These are phyloP conservation scores for Chaetoscypha palmicola DNA, from an alignment of 2,329 filamentous ascomycete genomes.

Conservation along the genomic window DNA sequence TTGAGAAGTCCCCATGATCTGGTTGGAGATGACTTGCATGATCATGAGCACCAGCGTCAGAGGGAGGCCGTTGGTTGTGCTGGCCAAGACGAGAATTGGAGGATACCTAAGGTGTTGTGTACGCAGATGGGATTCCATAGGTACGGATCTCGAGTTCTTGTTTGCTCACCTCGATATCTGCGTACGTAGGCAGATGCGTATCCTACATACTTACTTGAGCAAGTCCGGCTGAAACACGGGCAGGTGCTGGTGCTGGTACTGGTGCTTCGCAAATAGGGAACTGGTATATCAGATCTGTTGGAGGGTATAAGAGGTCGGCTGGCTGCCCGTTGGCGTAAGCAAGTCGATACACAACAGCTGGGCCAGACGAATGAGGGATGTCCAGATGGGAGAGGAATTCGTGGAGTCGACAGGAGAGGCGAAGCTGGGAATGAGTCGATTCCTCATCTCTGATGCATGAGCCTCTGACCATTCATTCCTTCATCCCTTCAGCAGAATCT, in stretches of 20 bases:
- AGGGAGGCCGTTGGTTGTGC: not conserved
- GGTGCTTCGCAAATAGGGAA: constrained; percentile 5
- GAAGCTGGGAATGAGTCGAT: not conserved
- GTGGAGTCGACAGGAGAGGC: not conserved
- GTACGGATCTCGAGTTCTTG: not conserved
- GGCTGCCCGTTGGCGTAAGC: constrained; percentile 10
- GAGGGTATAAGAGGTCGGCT: constrained; percentile 13
- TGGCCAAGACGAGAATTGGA: not conserved
- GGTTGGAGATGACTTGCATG: constrained; percentile 7
- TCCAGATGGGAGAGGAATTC: constrained; percentile 1
- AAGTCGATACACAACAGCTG: constrained; percentile 5
- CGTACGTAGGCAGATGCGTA: not conserved
- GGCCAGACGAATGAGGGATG: constrained; percentile 5
- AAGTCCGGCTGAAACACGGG: constrained; percentile 11
- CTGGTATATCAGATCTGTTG: constrained; percentile 11
- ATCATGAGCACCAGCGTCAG: constrained; percentile 4
- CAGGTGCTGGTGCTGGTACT: not conserved
- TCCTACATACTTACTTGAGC: not conserved
- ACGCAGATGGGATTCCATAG: not conserved
- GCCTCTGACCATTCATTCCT: not conserved
- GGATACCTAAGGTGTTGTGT: too few relatives aligned
- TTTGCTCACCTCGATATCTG: not conserved
- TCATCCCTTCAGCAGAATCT: not conserved
- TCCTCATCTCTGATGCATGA: constrained; percentile 16
- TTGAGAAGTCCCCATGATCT: constrained; percentile 1